phyloP scores from a whole-genome alignment of 371 early-diverging fungal species.

The Enterocytospora artemiae region DNA sequence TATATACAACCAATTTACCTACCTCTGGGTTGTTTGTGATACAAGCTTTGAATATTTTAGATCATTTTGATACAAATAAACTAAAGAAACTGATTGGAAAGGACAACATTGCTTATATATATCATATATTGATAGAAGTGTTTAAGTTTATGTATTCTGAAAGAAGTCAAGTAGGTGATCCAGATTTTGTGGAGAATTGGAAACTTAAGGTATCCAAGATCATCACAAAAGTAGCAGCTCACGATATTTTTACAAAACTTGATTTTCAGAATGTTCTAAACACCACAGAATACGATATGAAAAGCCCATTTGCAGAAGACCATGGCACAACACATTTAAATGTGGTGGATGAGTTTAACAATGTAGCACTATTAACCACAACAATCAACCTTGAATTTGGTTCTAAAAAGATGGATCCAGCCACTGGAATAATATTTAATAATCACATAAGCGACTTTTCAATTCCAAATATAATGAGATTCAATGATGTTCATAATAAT shows the following conservation, averaged over 20 bases:
- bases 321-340: slow-evolving; percentile 93
- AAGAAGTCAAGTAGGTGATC: slow-evolving; percentile 71
- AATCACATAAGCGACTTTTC: slow-evolving; percentile 95
- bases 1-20: slow-evolving; percentile 48
- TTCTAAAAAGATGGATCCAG: slow-evolving; percentile 73
- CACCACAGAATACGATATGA: slow-evolving; percentile 29
- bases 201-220: slow-evolving; percentile 55
- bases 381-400: slow-evolving; percentile 80
- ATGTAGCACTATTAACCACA: slow-evolving; percentile 76
- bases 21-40: slow-evolving; percentile 66
- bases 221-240: slow-evolving; percentile 64
- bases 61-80: slow-evolving; percentile 64
- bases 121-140: slow-evolving; percentile 67
- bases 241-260: slow-evolving; percentile 58
- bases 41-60: slow-evolving; percentile 73
- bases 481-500: slow-evolving; percentile 70
- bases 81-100: slow-evolving; percentile 54
- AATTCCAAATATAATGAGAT: slow-evolving; percentile 69
- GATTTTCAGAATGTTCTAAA: slow-evolving; percentile 16
- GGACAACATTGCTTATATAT: slow-evolving; percentile 20
- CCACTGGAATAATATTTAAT: slow-evolving; percentile 87
- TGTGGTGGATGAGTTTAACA: slow-evolving; percentile 69
- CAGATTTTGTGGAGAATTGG: slow-evolving; percentile 58
- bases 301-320: slow-evolving; percentile 60
- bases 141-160: slow-evolving; percentile 77